Conservation (phyloP, 768 basidiomycete genomes). For the Agaricus sinodeliciosus region DNA sequence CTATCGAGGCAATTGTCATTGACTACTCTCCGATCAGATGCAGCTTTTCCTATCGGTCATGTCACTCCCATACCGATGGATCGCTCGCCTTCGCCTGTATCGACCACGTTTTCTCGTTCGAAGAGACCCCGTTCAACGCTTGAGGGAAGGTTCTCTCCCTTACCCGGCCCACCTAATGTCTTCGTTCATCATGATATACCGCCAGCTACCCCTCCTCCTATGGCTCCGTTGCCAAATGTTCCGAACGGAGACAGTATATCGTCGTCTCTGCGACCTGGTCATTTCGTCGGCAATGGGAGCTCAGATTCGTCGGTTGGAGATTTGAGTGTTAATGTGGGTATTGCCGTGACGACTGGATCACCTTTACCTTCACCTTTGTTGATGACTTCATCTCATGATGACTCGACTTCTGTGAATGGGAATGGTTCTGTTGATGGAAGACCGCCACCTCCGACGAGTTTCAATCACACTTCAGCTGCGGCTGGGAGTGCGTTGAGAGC, state of each 20-base stretch:
- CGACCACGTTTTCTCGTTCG: slow-evolving; percentile 5
- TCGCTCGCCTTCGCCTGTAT: neutral
- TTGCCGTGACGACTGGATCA: slow-evolving; percentile 6
- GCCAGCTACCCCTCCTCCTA: slow-evolving; percentile 45
- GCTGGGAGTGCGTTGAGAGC: slow-evolving; percentile 8
- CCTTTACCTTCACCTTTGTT: slow-evolving; percentile 7
- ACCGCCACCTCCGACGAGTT: neutral
- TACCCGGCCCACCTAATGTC: slow-evolving; percentile 30
- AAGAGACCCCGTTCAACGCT: slow-evolving; percentile 1
- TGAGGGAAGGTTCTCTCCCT: slow-evolving; percentile 5
- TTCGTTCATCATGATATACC: slow-evolving; percentile 43
- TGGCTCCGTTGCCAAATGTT: slow-evolving; percentile 34
- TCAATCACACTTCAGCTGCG: neutral
- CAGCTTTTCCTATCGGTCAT: neutral
- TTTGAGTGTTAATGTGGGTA: slow-evolving; percentile 8
- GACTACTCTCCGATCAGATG: neutral
- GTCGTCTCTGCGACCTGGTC: no score
- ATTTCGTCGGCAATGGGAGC: no score
- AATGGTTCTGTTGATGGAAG: neutral
- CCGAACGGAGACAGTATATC: slow-evolving; percentile 8
- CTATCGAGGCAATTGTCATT: neutral
- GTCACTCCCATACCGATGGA: neutral
- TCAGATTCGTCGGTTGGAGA: neutral
- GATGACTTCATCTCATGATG: neutral
- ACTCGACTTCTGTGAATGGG: neutral